These are phyloP conservation scores for Coemansia aciculifera DNA, from an alignment of 192 early-diverging fungal genomes.

Conservation along the genomic window DNA sequence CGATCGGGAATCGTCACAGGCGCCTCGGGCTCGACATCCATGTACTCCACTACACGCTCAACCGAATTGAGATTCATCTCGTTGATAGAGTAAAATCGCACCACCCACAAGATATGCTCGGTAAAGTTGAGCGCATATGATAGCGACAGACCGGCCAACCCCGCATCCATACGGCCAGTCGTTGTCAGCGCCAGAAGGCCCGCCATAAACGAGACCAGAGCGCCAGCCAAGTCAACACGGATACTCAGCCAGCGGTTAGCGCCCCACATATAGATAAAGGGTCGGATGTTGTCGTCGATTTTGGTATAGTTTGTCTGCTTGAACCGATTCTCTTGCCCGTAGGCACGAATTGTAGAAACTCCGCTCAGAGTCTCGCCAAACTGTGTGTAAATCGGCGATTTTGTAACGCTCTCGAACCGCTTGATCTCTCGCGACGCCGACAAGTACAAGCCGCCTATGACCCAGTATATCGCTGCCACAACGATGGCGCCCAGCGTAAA, in stretches of 20 bases:
- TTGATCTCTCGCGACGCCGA: slow-evolving; percentile 74
- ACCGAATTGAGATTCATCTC: slow-evolving; percentile 72
- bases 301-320: slow-evolving; percentile 70
- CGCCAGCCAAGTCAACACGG: slow-evolving; percentile 66
- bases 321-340: slow-evolving; percentile 61
- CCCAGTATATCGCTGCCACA: slow-evolving; percentile 49
- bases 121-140: slow-evolving; percentile 74
- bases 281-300: slow-evolving; percentile 75
- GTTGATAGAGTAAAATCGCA: slow-evolving; percentile 84
- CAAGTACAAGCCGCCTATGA: slow-evolving; percentile 66
- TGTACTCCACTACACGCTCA: slow-evolving; percentile 82
- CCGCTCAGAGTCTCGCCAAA: slow-evolving; percentile 65
- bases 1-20: slow-evolving; percentile 65
- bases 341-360: slow-evolving; percentile 68
- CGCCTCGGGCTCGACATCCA: slow-evolving; percentile 76
- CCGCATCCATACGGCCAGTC: slow-evolving; percentile 67
- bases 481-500: slow-evolving; percentile 58
- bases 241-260: slow-evolving; percentile 70
- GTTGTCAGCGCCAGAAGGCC: slow-evolving; percentile 78
- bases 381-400: slow-evolving; percentile 68
- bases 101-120: slow-evolving; percentile 84
- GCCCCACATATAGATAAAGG: slow-evolving; percentile 73
- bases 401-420: slow-evolving; percentile 70
- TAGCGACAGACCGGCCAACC: slow-evolving; percentile 66
- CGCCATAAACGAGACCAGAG: slow-evolving; percentile 63